Conservation (phyloP, 352 stramenopile species). For the Phytophthora palmivora region DNA sequence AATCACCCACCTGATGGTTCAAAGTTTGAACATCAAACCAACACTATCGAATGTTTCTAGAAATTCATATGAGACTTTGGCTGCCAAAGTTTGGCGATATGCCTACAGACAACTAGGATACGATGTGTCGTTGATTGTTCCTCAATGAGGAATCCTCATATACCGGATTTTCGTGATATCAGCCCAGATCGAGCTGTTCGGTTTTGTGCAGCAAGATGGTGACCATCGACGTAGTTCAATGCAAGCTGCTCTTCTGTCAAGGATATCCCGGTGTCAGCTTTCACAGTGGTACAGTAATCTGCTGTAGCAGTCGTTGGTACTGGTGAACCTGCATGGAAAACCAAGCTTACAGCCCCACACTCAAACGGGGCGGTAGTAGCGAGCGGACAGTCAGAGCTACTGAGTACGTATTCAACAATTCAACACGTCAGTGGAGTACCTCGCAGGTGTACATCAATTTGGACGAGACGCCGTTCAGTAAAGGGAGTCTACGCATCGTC, state of each 20-base stretch:
- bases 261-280: slow-evolving; percentile 14
- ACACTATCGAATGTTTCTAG: too few species aligned
- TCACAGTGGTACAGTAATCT: slow-evolving; percentile 71
- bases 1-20: too few species aligned
- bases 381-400: slow-evolving; percentile 68
- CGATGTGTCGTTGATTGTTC: slow-evolving; percentile 83
- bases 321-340: slow-evolving; percentile 57
- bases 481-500: slow-evolving; percentile 81
- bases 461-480: slow-evolving; percentile 85
- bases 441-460: slow-evolving; percentile 78
- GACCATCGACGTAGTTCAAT: slow-evolving; percentile 56
- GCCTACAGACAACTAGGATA: too few species aligned
- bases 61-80: too few species aligned
- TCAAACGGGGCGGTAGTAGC: slow-evolving; percentile 32
- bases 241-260: slow-evolving; percentile 21
- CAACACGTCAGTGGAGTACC: too few species aligned
- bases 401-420: slow-evolving; percentile 88
- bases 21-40: too few species aligned
- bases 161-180: slow-evolving; percentile 70
- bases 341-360: slow-evolving; percentile 50
- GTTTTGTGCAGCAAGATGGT: slow-evolving; percentile 35
- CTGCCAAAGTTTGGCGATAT: too few species aligned
- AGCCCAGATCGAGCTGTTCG: slow-evolving; percentile 60
- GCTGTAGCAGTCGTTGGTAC: slow-evolving; percentile 39
- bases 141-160: too few species aligned